A percentile compares a stretch with the other conserved stretches of the same genome.
Conservation (phyloP, 805 yeast species). For the Saccharomycopsis javanensis region DNA sequence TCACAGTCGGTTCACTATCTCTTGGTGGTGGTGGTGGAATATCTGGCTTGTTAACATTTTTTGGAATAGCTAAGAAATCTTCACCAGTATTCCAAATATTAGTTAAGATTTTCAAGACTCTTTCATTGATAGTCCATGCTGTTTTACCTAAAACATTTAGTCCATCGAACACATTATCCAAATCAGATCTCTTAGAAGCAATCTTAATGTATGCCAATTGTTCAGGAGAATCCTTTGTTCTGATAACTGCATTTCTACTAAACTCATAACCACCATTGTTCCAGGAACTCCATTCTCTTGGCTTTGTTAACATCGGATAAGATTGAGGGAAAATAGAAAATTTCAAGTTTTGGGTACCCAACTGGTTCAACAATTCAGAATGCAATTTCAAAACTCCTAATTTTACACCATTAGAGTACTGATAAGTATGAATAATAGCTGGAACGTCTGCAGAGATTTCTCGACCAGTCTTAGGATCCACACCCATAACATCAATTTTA, state of each 20-base stretch:
- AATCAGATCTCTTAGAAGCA: conserved; percentile 59
- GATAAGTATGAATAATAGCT: conserved; percentile 84
- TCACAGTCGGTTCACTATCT: conserved; percentile 62
- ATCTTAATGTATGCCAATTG: conserved; percentile 82
- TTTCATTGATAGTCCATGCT: conserved; percentile 84
- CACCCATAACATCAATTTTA: conserved; percentile 66
- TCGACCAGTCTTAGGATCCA: conserved; percentile 69
- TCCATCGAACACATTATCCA: conserved; percentile 66
- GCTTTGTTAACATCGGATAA: conserved; percentile 86
- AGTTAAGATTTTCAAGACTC: conserved; percentile 57
- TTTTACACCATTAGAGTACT: conserved; percentile 66
- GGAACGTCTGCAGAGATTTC: conserved; percentile 68
- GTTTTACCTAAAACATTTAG: conserved; percentile 79
- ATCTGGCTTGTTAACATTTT: conserved; percentile 35
- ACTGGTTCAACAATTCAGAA: conserved; percentile 49
- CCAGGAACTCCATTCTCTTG: conserved; percentile 80
- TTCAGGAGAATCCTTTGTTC: conserved; percentile 81
- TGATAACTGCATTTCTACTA: conserved; percentile 51
- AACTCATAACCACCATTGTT: conserved; percentile 79
- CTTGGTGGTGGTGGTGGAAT: conserved; percentile 50
- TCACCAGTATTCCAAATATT: conserved; percentile 84
- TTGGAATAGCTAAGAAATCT: conserved; percentile 63
- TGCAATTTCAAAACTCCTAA: conserved; percentile 78
- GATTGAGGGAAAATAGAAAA: conserved; percentile 75
- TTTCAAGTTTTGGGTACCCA: conserved; percentile 55